A percentile compares a stretch with the other conserved stretches of the same genome.
These are phyloP conservation scores for Neoarthrinium moseri DNA, from an alignment of 2,329 filamentous ascomycete species.

Conservation along the genomic window DNA sequence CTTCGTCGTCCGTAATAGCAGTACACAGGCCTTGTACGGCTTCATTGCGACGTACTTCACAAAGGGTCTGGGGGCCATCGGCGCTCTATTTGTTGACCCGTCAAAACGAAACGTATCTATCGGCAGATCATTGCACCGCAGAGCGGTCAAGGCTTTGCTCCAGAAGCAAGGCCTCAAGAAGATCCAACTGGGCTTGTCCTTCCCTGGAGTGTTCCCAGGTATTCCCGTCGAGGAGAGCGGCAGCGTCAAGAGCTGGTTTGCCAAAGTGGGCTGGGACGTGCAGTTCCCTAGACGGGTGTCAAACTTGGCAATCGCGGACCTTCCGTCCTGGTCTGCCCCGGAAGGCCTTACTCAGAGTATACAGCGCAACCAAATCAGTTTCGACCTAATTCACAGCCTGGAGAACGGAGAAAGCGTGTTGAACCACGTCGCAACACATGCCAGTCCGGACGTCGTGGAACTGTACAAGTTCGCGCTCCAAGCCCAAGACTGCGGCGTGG, in stretches of 20 bases:
- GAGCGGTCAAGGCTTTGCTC: conserved; percentile 72
- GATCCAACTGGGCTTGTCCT: conserved; percentile 76
- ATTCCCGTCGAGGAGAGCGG: conserved; percentile 63
- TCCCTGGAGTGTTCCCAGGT: conserved; percentile 84
- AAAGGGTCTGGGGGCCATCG: conserved; percentile 71
- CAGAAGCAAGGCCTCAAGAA: conserved; percentile 73
- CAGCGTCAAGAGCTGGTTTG: conserved; percentile 72
- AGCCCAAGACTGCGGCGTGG: conserved; percentile 75
- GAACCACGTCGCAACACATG: conserved; percentile 70
- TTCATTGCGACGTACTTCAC: conserved; percentile 89
- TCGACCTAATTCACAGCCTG: conserved; percentile 79
- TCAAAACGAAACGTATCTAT: conserved; percentile 84
- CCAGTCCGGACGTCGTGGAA: conserved; percentile 75
- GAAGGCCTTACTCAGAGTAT: conserved; percentile 75
- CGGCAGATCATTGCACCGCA: conserved; percentile 82
- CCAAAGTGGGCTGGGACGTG: conserved; percentile 84
- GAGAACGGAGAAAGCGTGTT: conserved; percentile 74
- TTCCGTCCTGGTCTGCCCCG: conserved; percentile 72
- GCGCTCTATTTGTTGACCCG: conserved; percentile 87
- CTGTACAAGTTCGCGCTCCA: conserved; percentile 75
- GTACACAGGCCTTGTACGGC: conserved; percentile 84
- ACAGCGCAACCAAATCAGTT: conserved; percentile 70
- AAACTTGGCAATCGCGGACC: conserved; percentile 72
- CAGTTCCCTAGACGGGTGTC: conserved; percentile 54
- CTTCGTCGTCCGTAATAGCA: conserved; percentile 92